phyloP scores from a whole-genome alignment of 352 stramenopile genomes.

The Phytophthora hibernalis region DNA sequence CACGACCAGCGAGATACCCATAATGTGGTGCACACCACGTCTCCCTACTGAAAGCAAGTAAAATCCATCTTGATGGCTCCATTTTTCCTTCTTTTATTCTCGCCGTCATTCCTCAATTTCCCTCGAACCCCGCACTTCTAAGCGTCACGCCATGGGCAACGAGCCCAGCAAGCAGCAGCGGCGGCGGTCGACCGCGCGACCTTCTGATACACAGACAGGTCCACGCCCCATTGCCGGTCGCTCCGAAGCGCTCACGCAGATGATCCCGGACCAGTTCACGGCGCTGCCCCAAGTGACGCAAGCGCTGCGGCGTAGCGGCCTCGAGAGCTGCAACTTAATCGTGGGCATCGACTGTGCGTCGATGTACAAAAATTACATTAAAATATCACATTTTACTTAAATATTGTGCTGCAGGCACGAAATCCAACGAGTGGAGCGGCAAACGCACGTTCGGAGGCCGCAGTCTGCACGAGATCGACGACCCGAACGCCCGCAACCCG shows the following conservation, averaged over 20 bases:
- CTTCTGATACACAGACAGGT: conserved; percentile 45
- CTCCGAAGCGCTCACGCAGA: conserved; percentile 37
- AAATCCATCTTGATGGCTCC: conserved; percentile 27
- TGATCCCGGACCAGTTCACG: conserved; percentile 79
- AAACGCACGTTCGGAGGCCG: conserved; percentile 80
- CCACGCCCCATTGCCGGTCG: conserved; percentile 39
- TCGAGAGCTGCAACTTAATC: conserved; percentile 90
- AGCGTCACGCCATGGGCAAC: conserved; percentile 37
- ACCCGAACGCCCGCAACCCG: conserved; percentile 57
- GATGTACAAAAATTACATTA: too few relatives aligned
- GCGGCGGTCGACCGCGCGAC: conserved; percentile 7
- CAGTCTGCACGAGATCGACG: conserved; percentile 73
- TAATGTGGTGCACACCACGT: conserved; percentile 13
- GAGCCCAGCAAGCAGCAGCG: conserved; percentile 26
- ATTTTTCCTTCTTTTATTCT: conserved; percentile 11
- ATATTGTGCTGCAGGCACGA: conserved; percentile 64
- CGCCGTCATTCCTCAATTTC: conserved; percentile 12
- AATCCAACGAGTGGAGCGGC: conserved; percentile 91
- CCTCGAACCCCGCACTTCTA: too few relatives aligned
- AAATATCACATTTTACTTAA: conserved; percentile 1
- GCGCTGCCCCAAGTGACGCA: conserved; percentile 70
- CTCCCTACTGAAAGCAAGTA: conserved; percentile 33
- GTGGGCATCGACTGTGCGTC: conserved; percentile 86
- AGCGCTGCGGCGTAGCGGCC: conserved; percentile 74
- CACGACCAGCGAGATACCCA: conserved; percentile 20